Evolutionary conservation across 345 rosid genomes (phyloP), one percentile per base, ranked within the genome.

Genomic region (Populus deltoides): DNA sequence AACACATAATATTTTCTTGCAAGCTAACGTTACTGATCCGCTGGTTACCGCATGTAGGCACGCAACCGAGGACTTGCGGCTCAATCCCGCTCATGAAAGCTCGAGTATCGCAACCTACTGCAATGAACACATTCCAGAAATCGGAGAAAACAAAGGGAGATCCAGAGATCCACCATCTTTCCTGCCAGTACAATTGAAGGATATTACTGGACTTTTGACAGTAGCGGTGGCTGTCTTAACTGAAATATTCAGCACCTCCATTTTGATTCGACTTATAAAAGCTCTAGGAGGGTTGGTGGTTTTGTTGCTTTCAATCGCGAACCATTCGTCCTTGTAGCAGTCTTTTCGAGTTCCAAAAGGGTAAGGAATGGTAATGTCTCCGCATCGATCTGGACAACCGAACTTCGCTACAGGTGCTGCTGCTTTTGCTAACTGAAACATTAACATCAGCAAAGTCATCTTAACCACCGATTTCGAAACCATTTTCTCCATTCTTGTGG

Each of bases 301-400:
- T 5, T 24, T 1, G 12, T 68, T 41, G 74, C 83, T 77, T 9
- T 7, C 65, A 10, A 76, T 68, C 35, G 29, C 29, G 49, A 75
- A 80, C 62, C n/a, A 27, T 1, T 70, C 7, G 38, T 57, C 68
- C 49, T 13, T 8, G 45, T 55, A 76, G 24, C 83, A 76, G 8
- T 29, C 55, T 1, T 17, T 51, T 51, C 71, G n/a, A 1, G 76
- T 66, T 25, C 77, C 83, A 43, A 81, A 81, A 0, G 83, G 80
- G 41, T 29, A 71, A 6, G 76, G 77, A 53, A 81, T 76, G 10
- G 7, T 55, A 38, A 81, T 63, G 43, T 66, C 18, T 27, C 83
- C 80, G 29, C 83, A 72, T 8, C 2, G 47, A 25, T 80, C 70
- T 9, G 1, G 12, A 33, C 77, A 76, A 8, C 12, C 11, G 12